Evolutionary conservation across 768 basidiomycete species (phyloP), one percentile per base, ranked within the genome.

Genomic region (Chalciporus piperatus): DNA sequence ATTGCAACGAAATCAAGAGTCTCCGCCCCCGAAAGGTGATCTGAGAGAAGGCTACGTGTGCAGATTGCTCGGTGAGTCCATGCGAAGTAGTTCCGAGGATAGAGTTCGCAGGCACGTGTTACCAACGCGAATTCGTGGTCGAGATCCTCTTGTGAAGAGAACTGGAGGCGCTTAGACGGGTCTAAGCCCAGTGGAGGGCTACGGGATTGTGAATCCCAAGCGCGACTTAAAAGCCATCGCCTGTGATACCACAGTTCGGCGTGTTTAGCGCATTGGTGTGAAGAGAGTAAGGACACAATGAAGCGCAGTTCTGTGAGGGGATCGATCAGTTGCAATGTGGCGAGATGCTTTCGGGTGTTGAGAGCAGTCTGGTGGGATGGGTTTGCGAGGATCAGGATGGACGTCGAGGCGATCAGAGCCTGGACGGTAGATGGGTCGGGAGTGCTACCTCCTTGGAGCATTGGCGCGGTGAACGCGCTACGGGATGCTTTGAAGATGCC

Each of bases 21-120:
- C 17, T 57, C 47, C 43, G 11, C 37, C 13, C 58, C 66, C 41
- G 48, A 48, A 55, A 49, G 61, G 48, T 61, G 50, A 57, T 41
- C 27, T 13, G 38, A 41, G 45, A 61, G 48, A 55, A 65, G 33
- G 70, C 60, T 32, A 69, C 59, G 54, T 76, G 80, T 62, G 48
- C 82, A 71, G 38, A 76, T 76, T 42, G 72, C 72, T 61, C 84
- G 81, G 58, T 89, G 83, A 1, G 73, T 63, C 87, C 87, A 89
- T 4, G 84, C 85, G 64, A 84, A 80, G 61, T 89, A 89, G 60
- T 89, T 89, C 13, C 87, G 80, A 9, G 83, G 82, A 60, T 88
- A 85, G 6, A 74, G 65, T 57, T 81, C 79, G 66, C 82, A 83
- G 27, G 84, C 80, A 32, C 66, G 65, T 35, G 74, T 65, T 13